Evolutionary conservation across 768 basidiomycete genomes (phyloP), one percentile per base, ranked within the genome.

Genomic region (Leccinum ochraceum): DNA sequence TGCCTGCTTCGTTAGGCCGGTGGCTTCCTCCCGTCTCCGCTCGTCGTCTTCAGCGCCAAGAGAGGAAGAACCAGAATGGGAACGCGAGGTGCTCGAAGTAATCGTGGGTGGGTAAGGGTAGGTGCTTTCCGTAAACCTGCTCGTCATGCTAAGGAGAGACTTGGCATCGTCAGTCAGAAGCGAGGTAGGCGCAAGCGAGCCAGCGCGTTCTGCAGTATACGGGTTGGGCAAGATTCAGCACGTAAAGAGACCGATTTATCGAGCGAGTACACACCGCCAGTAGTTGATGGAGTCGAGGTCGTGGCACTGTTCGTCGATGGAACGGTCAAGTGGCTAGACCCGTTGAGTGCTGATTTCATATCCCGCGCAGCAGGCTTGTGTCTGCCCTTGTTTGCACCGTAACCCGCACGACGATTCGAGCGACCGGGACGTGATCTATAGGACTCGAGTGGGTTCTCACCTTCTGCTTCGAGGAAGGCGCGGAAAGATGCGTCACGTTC

Each of bases 401-500:
- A 66, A 10, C 13, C 54, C 14, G 51, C 13, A 42, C 61, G 57
- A 42, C 20, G 32, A 30, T 62, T 63, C 51, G 61, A 53, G 36
- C 53, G 66, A 42, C 61, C 30, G 36, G 64, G 56, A 34, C 62
- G 66, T 6, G 63, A 64, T 52, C 66, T 72, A 22, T 64, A 73
- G 2, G 70, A 68, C 13, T 77, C 75, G 58, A 76, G 73, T n/a
- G 73, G 75, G 64, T 79, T 83, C 73, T 97, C 95, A 26, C 95
- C 95, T 74, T 99, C 95, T 36, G 94, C 90, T 66, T 89, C 83
- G 64, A 98, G 89, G 70, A 97, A 99, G 8, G 94, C 87, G 61
- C 88, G 85, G 80, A 94, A 99, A 70, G 88, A 91, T 58, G 90
- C 84, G 73, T 98, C 97, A 17, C 87, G 86, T 83, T 96, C 96